Base-by-base conservation (phyloP, 352 stramenopile genomes). In the Blastocystis sp. region DNA sequence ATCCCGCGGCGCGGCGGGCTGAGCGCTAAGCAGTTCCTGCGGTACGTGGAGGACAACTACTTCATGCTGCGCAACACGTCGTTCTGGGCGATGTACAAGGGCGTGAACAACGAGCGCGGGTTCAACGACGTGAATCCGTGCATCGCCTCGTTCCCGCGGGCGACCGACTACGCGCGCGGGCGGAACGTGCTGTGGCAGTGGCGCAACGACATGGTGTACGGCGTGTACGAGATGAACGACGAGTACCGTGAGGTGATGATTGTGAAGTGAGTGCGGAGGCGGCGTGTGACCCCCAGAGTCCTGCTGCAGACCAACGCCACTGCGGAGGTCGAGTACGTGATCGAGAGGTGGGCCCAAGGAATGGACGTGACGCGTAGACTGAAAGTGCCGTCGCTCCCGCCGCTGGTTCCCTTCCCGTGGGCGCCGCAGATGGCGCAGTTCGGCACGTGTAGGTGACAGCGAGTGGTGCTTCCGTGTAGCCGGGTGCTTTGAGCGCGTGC, bases 61-160 rank as follows among this genome's bases (percentile, higher is more conserved):
- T 77, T 77, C 66, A 29, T 24, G 3, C 13, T 35, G 21, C 2
- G 33, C 9, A 41, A 77, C 12, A 24, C 13, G 37, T 29, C 24
- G 29, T 51, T 77, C 6, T 77, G 66, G 66, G 19, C 16, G n/a
- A 29, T 50, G 31, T 77, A 77, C 33, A 77, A 45, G 6, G 50
- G 50, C 45, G 66, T 51, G 6, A 16, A 37, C 45, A 60, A 41
- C 4, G 19, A 51, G 4, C 24, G 24, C 9, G n/a, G 16, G 2
- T 55, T 77, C 3, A 10, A 10, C 35, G 66, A 77, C 24, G 66
- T 77, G 66, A 9, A 21, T 16, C 33, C 66, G 2, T 71, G n/a
- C 35, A 26, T 26, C 26, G 3, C 26, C 26, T 35, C 16, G 21
- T 24, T 41, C 21, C 63, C 19, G 21, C 63, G 41, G 33, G 3